phyloP scores from a whole-genome alignment of 805 yeast genomes.

The Zygoascus biomembranicola region DNA sequence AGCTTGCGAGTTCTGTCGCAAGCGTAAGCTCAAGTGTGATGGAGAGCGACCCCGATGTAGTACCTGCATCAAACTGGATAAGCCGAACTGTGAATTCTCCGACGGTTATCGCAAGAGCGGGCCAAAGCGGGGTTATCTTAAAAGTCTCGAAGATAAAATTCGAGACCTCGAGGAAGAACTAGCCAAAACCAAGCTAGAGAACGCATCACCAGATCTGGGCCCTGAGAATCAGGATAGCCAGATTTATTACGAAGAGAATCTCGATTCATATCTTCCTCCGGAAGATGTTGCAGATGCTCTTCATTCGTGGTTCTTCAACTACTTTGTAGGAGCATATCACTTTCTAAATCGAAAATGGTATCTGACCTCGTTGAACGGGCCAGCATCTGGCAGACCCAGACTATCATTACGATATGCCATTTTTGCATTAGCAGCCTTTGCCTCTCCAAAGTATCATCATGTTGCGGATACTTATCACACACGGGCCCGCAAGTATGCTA shows the following conservation, averaged over 20 bases:
- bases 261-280: not conserved
- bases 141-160: slow-evolving; percentile 24
- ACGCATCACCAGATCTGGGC: not conserved
- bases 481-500: not conserved
- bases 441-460: not conserved
- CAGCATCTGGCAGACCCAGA: not conserved
- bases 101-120: slow-evolving; percentile 24
- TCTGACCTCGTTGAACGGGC: not conserved
- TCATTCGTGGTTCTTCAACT: not conserved
- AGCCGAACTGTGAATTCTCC: slow-evolving; percentile 28
- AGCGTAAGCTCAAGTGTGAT: slow-evolving; percentile 28
- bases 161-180: slow-evolving; percentile 17
- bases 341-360: not conserved
- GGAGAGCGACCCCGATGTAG: slow-evolving; percentile 26
- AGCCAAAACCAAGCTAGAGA: not conserved
- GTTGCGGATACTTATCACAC: not conserved
- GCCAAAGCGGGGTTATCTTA: slow-evolving; percentile 28
- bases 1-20: slow-evolving; percentile 28
- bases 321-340: not conserved
- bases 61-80: slow-evolving; percentile 23
- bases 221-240: not conserved
- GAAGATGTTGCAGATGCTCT: not conserved
- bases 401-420: not conserved
- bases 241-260: not conserved
- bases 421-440: not conserved